Evolutionary conservation across 257 asterid genomes (phyloP), one percentile per base, ranked within the genome.

Genomic region (Solanum ossicruentum): DNA sequence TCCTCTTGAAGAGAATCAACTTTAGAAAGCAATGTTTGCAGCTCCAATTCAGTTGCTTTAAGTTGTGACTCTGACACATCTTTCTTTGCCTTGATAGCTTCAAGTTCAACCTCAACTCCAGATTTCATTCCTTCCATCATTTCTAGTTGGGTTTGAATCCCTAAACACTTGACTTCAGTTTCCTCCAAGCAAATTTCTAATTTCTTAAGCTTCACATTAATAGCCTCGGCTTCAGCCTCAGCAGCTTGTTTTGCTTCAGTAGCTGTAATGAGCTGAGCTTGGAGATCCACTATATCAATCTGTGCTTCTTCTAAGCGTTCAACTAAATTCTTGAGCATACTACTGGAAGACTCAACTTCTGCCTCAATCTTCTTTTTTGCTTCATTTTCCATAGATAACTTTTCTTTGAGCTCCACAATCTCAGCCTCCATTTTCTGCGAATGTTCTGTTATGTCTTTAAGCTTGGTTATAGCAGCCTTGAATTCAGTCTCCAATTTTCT

Each of bases 381-480:
- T 77, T 58, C 83, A 45, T 61, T 39, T 51, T 4, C 67, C 54
- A 66, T 52, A 51, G 56, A 65, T 83, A 83, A 67, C 85, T 28
- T 67, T 17, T 36, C 84, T 90, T 90, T 90, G 86, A 94, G 75
- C 84, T 85, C 85, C 63, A 79, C 81, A 79, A 91, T 92, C 89
- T 96, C 98, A 18, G 63, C 84, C 32, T 92, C 91, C 82, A 90
- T 71, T 82, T 81, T 92, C 87, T 84, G 87, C n/a, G 91, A 66
- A 57, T 82, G 91, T 58, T 91, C 92, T 88, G 18, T 83, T 16
- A 67, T 67, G 39, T 81, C 57, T 65, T 81, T 81, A 43, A 81
- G 75, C 60, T 81, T 60, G 32, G 84, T 26, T 41, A 18, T n/a
- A 26, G 75, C 21, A 60, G 77, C 57, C 58, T 94, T 96, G 67